A percentile compares a stretch with the other conserved stretches of the same genome.
These are phyloP conservation scores for Xerocomus brunneocitrinus DNA, from an alignment of 768 basidiomycete species.

Conservation along the genomic window DNA sequence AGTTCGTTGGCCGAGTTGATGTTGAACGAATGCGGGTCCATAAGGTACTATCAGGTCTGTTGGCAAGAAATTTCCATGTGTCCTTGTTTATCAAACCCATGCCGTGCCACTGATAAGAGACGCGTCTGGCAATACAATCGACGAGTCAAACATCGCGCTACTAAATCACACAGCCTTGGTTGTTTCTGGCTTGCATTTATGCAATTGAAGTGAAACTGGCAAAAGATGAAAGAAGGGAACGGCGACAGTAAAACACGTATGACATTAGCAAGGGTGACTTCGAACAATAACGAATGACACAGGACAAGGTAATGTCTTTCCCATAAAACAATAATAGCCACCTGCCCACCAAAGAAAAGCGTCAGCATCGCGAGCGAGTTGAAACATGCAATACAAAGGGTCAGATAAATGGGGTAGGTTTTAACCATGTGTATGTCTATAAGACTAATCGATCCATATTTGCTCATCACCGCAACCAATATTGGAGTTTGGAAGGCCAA, in stretches of 20 bases:
- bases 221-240: constrained; percentile 4
- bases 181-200: not conserved
- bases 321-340: not conserved
- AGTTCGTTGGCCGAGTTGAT: constrained; percentile 18
- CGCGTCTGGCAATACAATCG: no score
- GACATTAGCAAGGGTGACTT: not conserved
- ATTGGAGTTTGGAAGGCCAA: not conserved
- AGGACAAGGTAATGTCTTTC: not conserved
- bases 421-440: constrained; percentile 76
- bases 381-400: not conserved
- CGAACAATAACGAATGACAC: not conserved
- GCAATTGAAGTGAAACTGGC: no score
- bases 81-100: not conserved
- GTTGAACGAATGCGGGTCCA: constrained; percentile 17
- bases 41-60: not conserved
- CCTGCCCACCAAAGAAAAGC: constrained; percentile 1
- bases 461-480: constrained; percentile 45
- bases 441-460: constrained; percentile 88
- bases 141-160: not conserved
- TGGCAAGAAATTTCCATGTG: not conserved
- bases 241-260: not conserved
- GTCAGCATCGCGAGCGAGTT: constrained; percentile 9
- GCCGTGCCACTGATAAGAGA: not conserved
- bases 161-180: constrained; percentile 8
- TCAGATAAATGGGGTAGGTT: constrained; percentile 30